A percentile compares a stretch with the other conserved stretches of the same genome.
Conservation (phyloP, 805 yeast genomes). For the Maudiozyma pseudohumilis region DNA sequence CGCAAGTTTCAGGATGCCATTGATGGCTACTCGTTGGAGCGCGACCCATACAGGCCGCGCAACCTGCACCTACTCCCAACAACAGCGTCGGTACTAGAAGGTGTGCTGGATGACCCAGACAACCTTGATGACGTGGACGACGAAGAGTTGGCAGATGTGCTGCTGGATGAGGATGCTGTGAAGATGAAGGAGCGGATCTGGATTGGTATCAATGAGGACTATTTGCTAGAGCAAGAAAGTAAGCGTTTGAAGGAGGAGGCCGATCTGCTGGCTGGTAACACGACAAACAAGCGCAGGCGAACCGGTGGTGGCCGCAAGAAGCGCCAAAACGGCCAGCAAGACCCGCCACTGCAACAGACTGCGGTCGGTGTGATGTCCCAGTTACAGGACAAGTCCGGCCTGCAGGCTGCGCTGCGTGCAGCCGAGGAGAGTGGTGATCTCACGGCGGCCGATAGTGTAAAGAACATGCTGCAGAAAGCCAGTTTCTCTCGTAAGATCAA, state of each 20-base stretch:
- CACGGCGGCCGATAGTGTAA: slow-evolving; percentile 74
- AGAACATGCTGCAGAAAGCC: slow-evolving; percentile 63
- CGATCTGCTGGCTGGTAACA: slow-evolving; percentile 76
- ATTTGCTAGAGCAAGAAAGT: slow-evolving; percentile 71
- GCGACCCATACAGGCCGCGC: slow-evolving; percentile 38
- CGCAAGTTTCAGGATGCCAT: slow-evolving; percentile 26
- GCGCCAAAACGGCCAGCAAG: slow-evolving; percentile 15
- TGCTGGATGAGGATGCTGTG: slow-evolving; percentile 62
- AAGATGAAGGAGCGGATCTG: slow-evolving; percentile 72
- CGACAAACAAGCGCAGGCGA: slow-evolving; percentile 40
- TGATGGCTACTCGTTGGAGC: slow-evolving; percentile 30
- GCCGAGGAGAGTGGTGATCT: slow-evolving; percentile 28
- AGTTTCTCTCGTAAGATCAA: slow-evolving; percentile 83
- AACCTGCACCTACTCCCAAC: slow-evolving; percentile 53
- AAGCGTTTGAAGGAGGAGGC: slow-evolving; percentile 78
- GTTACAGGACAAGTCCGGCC: slow-evolving; percentile 22
- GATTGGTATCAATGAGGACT: slow-evolving; percentile 85
- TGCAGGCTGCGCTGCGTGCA: slow-evolving; percentile 35
- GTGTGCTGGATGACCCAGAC: slow-evolving; percentile 50
- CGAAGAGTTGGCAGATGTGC: slow-evolving; percentile 55
- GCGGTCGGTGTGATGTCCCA: slow-evolving; percentile 17
- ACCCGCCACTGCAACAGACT: slow-evolving; percentile 15
- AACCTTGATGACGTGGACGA: slow-evolving; percentile 73
- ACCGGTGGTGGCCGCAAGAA: slow-evolving; percentile 20
- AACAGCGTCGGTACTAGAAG: slow-evolving; percentile 42